Percentiles rank a stretch among this genome's conserved stretches.
Conservation (phyloP, 2,329 filamentous ascomycete genomes). For the Colletotrichum sp. region DNA sequence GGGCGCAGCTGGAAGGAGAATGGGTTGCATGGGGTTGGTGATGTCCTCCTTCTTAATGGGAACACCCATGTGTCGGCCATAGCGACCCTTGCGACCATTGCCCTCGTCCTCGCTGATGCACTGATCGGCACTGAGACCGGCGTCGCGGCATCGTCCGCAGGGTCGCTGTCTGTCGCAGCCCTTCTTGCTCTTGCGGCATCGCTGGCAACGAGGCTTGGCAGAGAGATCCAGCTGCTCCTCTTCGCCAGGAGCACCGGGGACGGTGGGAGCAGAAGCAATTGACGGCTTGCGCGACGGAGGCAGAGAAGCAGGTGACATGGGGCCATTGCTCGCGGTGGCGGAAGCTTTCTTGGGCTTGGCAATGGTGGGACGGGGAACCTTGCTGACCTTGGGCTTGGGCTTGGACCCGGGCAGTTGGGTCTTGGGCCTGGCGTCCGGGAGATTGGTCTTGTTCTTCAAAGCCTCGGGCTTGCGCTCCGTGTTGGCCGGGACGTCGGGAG, state of each 20-base stretch:
- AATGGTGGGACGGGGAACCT: slow-evolving; percentile 39
- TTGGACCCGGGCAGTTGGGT: slow-evolving; percentile 37
- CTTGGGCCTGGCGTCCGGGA: slow-evolving; percentile 44
- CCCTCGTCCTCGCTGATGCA: slow-evolving; percentile 98
- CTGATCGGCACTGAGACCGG: slow-evolving; percentile 89
- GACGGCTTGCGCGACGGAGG: slow-evolving; percentile 80
- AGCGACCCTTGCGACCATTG: slow-evolving; percentile 94
- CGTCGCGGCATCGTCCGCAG: slow-evolving; percentile 94
- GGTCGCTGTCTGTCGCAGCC: slow-evolving; percentile 96
- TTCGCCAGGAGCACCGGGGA: slow-evolving; percentile 68
- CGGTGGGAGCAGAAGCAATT: slow-evolving; percentile 60
- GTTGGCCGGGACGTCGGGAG: slow-evolving; percentile 38
- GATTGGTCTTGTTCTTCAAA: slow-evolving; percentile 37
- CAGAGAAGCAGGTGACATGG: slow-evolving; percentile 70
- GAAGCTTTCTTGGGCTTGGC: slow-evolving; percentile 58
- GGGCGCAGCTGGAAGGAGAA: slow-evolving; percentile 49
- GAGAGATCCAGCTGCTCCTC: slow-evolving; percentile 93
- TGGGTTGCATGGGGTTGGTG: slow-evolving; percentile 37
- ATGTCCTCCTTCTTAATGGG: slow-evolving; percentile 65
- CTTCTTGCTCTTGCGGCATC: slow-evolving; percentile 99
- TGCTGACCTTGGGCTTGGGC: slow-evolving; percentile 50
- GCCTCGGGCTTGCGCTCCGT: slow-evolving; percentile 45
- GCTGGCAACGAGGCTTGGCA: slow-evolving; percentile 94
- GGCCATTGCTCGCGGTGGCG: slow-evolving; percentile 30
- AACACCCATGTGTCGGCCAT: slow-evolving; percentile 75